Percentiles rank a stretch among this genome's conserved stretches.
Evolutionary conservation across 148 eudicot species (phyloP).

Genomic region (Silene uniflora): DNA sequence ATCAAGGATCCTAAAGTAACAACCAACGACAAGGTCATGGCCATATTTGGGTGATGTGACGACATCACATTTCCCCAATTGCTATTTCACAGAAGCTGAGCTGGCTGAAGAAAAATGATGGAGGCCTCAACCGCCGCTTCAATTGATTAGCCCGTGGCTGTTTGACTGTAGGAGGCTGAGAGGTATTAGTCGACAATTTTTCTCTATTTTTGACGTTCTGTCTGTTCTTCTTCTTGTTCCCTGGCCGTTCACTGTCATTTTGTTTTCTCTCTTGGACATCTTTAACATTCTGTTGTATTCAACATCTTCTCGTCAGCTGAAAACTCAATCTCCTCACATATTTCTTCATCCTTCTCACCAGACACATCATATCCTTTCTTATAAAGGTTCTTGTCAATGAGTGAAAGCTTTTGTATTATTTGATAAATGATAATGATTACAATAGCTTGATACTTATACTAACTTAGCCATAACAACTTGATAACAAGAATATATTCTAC

Average conservation of each 20-base stretch:
- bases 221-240: constrained; percentile 42
- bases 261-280: constrained; percentile 63
- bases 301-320: constrained; percentile 94
- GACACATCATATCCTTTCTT: constrained; percentile 96
- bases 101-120: constrained; percentile 27
- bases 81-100: constrained; percentile 30
- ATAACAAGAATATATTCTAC: too few species aligned
- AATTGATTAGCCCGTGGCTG: constrained; percentile 27
- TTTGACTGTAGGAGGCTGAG: constrained; percentile 18
- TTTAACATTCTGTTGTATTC: constrained; percentile 65
- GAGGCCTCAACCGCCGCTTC: constrained; percentile 31
- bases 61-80: constrained; percentile 51
- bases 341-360: constrained; percentile 83
- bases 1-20: too few species aligned
- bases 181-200: constrained; percentile 29
- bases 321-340: constrained; percentile 58
- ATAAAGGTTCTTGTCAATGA: constrained; percentile 60
- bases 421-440: too few species aligned
- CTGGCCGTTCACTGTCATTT: constrained; percentile 37
- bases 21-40: constrained; percentile 21
- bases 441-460: too few species aligned
- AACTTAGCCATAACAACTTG: too few species aligned
- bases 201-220: constrained; percentile 39
- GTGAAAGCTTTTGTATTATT: too few species aligned
- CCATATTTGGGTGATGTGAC: constrained; percentile 42